Evolutionary conservation across 768 basidiomycete genomes (phyloP), one percentile per base, ranked within the genome.

Genomic region (Phaeotremella fagi): DNA sequence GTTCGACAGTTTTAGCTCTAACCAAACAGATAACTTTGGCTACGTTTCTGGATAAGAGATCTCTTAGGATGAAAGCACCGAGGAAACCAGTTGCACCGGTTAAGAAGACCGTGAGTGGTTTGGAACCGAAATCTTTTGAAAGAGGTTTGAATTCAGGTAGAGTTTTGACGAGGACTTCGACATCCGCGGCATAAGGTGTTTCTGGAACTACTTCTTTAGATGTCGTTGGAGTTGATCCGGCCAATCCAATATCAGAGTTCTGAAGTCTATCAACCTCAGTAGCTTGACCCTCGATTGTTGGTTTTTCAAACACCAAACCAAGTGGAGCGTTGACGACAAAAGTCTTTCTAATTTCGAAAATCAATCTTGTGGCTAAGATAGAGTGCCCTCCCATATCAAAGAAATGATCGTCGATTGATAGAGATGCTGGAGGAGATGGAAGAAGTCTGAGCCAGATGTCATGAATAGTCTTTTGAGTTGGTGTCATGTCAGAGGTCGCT

Each of bases 321-420:
- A 99, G 78, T 0, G 94, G 92, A 3, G 90, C 90, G 50, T 92
- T 84, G 18, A 95, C 80, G 11, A 91, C 84, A 72, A 98, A 95
- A 0, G 80, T 78, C 75, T 92, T 95, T 66, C 95, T 85, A 48
- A 99, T 85, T 75, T 97, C 90, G 72, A 99, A 98, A 64, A 97
- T 89, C 56, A 98, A 83, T 23, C 92, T 85, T 1, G 95, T 99
- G 0, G 95, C 95, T 41, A 99, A 82, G 66, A 99, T 97, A 15
- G 95, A 98, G 76, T 99, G 95, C 5, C 95, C 95, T 44, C 95
- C 95, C 37, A 98, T 81, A 71, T 99, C 94, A 77, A 97, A 98
- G 82, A 99, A 99, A 72, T 83, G 89, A 67, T 98, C 94, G 71
- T 97, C 86, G 9, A 87, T 72, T 3, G 90, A 87, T 43, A 99